Conservation (phyloP, 2,329 filamentous ascomycete genomes). For the Amauroascus verrucosus region DNA sequence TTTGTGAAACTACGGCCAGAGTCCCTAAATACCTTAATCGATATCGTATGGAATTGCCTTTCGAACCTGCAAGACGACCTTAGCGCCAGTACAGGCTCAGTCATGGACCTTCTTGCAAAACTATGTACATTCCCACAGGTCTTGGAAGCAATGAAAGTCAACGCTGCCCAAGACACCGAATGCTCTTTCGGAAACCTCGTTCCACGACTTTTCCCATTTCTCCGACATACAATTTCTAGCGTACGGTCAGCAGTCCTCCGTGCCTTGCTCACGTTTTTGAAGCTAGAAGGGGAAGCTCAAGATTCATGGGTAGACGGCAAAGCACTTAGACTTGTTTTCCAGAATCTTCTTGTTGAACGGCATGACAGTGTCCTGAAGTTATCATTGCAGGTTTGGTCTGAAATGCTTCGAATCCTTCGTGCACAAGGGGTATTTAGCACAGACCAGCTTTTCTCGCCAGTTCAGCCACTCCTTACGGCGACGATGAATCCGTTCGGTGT, state of each 20-base stretch:
- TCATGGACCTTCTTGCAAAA: constrained; percentile 95
- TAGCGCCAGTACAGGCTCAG: constrained; percentile 91
- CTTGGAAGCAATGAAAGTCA: constrained; percentile 83
- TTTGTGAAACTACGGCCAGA: constrained; percentile 76
- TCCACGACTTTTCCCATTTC: constrained; percentile 86
- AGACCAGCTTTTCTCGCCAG: constrained; percentile 61
- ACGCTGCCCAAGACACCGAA: constrained; percentile 70
- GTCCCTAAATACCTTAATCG: constrained; percentile 70
- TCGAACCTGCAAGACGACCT: constrained; percentile 95
- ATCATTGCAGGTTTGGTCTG: constrained; percentile 78
- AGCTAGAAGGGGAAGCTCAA: constrained; percentile 66
- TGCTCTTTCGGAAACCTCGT: constrained; percentile 88
- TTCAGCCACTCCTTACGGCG: constrained; percentile 72
- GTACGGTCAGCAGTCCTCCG: constrained; percentile 88
- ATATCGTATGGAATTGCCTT: constrained; percentile 94
- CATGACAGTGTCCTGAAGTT: constrained; percentile 72
- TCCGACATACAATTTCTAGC: constrained; percentile 92
- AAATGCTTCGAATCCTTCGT: constrained; percentile 60
- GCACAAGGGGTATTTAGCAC: constrained; percentile 50
- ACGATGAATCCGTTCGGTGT: constrained; percentile 88
- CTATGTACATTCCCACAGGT: constrained; percentile 92
- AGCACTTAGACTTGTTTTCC: constrained; percentile 78
- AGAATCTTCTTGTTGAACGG: constrained; percentile 88
- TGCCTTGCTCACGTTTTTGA: constrained; percentile 83
- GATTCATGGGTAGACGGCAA: constrained; percentile 89